Base-by-base conservation (phyloP, 441 rosid species). In the Hura crepitans region DNA sequence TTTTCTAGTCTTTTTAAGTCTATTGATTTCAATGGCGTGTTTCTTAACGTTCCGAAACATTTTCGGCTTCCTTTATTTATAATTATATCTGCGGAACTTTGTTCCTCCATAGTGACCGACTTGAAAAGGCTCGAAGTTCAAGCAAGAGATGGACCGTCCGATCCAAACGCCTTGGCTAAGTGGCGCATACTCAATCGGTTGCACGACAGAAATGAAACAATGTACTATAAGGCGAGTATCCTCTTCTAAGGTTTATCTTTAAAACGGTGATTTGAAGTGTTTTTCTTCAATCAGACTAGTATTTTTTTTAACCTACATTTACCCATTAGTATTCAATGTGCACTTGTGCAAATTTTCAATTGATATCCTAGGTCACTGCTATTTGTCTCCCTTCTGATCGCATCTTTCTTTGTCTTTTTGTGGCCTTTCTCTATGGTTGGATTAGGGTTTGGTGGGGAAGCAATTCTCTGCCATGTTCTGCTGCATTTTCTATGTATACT, bases 181-280 rank as follows among this genome's bases (percentile, higher is more conserved):
- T 95, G 98, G 99, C 90, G 98, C 25, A 92, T 95, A 70, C 95
- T 95, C 63, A 95, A 95, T 69, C 90, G 99, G 23, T 75, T 95
- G 82, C 99, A 95, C 64, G 99, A 95, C 68, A 83, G 99, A 58
- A 95, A 95, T 79, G 99, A 95, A 82, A 92, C 97, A 14, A 95
- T 95, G 97, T 95, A 95, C 80, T 92, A 85, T 74, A 85, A 95
- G 89, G 99, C 86, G 35, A 56, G 46, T 73, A 23, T 64, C 49
- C 50, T 42, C 57, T 27, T 62, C n/a, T 43, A 13, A 39, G n/a
- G 23, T 17, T 4, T 4, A 14, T 45, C 27, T 23, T 46, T 15
- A 31, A 12, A 0, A 31, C 28, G 47, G 37, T 43, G 31, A 20
- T 15, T 6, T 31, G n/a, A 39, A 66, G 49, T 51, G 5, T 15